These are phyloP conservation scores for Takashimella koratensis DNA, from an alignment of 1,284 basidiomycete species.

Conservation along the genomic window DNA sequence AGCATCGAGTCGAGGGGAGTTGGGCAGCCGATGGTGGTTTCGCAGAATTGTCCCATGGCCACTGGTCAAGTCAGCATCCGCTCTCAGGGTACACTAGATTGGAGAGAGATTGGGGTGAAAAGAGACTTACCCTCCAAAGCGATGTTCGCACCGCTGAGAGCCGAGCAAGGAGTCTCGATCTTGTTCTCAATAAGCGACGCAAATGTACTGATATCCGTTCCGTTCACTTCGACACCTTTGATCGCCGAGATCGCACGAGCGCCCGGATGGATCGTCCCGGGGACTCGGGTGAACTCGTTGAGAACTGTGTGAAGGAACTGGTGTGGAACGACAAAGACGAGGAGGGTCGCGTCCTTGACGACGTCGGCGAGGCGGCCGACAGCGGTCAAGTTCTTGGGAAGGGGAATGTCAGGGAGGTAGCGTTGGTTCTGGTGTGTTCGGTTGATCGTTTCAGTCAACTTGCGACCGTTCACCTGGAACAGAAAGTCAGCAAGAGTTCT, in stretches of 20 bases:
- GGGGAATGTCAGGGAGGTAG: constrained; percentile 55
- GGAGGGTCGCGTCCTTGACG: constrained; percentile 54
- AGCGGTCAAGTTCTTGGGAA: constrained; percentile 56
- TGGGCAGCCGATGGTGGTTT: constrained; percentile 58
- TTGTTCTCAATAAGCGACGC: constrained; percentile 56
- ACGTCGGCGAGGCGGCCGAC: constrained; percentile 53
- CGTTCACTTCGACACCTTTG: constrained; percentile 56
- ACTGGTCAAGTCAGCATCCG: constrained; percentile 32
- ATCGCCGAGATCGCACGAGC: constrained; percentile 53
- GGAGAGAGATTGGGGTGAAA: too few species aligned
- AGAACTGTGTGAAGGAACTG: constrained; percentile 48
- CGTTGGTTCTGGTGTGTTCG: constrained; percentile 57
- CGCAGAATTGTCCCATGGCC: constrained; percentile 56
- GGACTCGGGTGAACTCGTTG: constrained; percentile 43
- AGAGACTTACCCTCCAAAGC: constrained; percentile 54
- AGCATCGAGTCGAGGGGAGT: constrained; percentile 39
- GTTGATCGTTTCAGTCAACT: constrained; percentile 57
- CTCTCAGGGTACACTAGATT: background rate
- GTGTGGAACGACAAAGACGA: constrained; percentile 58
- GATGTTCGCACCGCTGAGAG: constrained; percentile 58
- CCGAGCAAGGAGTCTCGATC: constrained; percentile 53
- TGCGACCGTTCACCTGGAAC: constrained; percentile 53
- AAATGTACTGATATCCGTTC: constrained; percentile 56
- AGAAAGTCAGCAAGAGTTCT: background rate
- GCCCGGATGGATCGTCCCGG: constrained; percentile 48